Evolutionary conservation across 2,329 filamentous ascomycete genomes (phyloP), one percentile per base, ranked within the genome.

Genomic region (Paracamarosporium sp.): DNA sequence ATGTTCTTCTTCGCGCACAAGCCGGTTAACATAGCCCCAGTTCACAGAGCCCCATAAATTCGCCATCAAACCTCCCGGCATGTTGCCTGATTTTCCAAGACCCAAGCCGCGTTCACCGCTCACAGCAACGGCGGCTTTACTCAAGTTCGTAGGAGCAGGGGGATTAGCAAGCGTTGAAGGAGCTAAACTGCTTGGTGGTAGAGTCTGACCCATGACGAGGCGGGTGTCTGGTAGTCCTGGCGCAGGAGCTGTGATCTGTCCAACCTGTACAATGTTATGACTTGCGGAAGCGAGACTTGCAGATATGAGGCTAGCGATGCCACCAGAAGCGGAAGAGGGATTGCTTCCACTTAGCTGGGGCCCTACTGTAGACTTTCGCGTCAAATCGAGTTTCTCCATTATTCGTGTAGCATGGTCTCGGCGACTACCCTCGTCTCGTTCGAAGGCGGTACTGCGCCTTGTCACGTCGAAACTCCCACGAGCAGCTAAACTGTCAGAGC

Each of bases 31-130:
- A 62, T 86, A 85, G 13, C 86, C 86, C 91, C 93, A 97, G 45
- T 93, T 89, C 55, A 88, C 90, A 69, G 89, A 96, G 48, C 94
- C 94, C 94, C 94, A 98, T 55, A 96, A 85, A 73, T 98, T 98
- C 30, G 93, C 93, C 81, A 97, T 86, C 60, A 97, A 88, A 13
- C 92, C 92, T 48, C 90, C 91, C 1, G 93, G 92, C 77, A 97
- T 87, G 22, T 86, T 86, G 40, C 90, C 86, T 58, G 80, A 81
- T 47, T 80, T 78, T n/a, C 88, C 87, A 17, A 87, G 76, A 3
- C 84, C 85, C 55, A 92, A 82, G 1, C 87, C 87, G 59, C 89
- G 86, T 70, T 97, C 93, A 50, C 89, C 90, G 66, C 90, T 92
- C 15, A 94, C 86, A 25, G 92, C 83, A 24, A 97, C 90, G 22